Percentiles rank a stretch among this genome's conserved stretches.
phyloP scores from a whole-genome alignment of 2,329 filamentous ascomycete species.

The Monosporascus sp. region DNA sequence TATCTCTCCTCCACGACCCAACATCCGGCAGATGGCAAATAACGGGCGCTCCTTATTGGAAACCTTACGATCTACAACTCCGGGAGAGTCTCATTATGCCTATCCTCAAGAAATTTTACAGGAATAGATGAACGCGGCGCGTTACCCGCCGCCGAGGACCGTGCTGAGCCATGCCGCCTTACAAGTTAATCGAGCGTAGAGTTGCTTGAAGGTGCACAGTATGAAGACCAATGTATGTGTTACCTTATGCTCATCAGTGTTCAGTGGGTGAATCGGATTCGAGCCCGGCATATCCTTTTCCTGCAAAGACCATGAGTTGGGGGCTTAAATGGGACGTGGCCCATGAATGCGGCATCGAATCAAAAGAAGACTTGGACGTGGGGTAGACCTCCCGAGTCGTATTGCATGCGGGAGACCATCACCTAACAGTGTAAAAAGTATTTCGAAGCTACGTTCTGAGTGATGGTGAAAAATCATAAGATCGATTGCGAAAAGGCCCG shows the following conservation, averaged over 20 bases:
- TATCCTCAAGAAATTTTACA: background rate
- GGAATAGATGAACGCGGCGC: background rate
- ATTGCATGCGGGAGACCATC: background rate
- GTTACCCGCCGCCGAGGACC: background rate
- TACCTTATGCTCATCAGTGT: no score
- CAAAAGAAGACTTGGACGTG: background rate
- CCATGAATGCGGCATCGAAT: background rate
- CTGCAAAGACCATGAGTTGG: background rate
- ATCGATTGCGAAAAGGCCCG: constrained; percentile 10
- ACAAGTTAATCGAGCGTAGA: background rate
- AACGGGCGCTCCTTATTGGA: background rate
- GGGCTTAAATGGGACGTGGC: background rate
- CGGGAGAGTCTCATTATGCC: background rate
- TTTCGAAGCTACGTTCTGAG: constrained; percentile 4
- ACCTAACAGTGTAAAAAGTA: background rate
- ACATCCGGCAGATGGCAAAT: background rate
- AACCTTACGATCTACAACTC: background rate
- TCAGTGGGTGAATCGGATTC: background rate
- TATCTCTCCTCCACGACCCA: no score
- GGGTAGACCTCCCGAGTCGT: background rate
- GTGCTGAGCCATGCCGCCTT: background rate
- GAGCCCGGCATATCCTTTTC: background rate
- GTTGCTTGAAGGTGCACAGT: no score
- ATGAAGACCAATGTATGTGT: no score
- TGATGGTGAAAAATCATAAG: constrained; percentile 3